Conservation (phyloP, 306 rosid species). For the Quercus parvula region DNA sequence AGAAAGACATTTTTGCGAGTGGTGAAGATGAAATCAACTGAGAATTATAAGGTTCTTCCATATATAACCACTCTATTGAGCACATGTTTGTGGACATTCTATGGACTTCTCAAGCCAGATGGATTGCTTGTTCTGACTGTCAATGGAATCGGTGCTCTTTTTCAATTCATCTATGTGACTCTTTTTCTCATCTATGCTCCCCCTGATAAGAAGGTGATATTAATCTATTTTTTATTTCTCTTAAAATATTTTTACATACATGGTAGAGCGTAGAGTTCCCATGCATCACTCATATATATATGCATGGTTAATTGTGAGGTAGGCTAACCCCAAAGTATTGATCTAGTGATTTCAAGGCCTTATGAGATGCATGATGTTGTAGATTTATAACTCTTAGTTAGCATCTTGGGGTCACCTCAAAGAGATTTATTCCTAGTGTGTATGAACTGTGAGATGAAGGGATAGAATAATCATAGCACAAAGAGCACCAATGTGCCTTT, state of each 20-base stretch:
- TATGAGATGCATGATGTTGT: no score
- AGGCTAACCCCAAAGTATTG: no score
- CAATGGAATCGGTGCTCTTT: constrained; percentile 43
- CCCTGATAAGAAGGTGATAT: constrained; percentile 38
- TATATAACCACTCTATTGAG: constrained; percentile 42
- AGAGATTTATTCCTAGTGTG: no score
- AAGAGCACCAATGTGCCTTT: no score
- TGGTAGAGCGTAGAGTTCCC: no score
- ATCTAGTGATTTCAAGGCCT: no score
- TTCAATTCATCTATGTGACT: constrained; percentile 39
- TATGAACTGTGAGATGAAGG: no score
- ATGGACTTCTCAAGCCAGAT: constrained; percentile 45
- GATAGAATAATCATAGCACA: no score
- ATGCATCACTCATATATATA: neutral
- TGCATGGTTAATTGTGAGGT: no score
- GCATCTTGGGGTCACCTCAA: no score
- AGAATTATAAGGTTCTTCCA: constrained; percentile 38
- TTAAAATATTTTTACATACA: no score
- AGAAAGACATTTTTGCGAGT: constrained; percentile 44
- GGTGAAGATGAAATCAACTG: constrained; percentile 57
- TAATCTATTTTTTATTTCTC: neutral
- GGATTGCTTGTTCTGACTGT: constrained; percentile 40
- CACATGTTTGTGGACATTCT: constrained; percentile 56
- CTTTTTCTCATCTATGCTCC: constrained; percentile 48
- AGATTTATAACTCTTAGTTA: no score